Percentiles rank a stretch among this genome's conserved stretches.
Conservation (phyloP, 345 rosid species). For the Pistacia integerrima region DNA sequence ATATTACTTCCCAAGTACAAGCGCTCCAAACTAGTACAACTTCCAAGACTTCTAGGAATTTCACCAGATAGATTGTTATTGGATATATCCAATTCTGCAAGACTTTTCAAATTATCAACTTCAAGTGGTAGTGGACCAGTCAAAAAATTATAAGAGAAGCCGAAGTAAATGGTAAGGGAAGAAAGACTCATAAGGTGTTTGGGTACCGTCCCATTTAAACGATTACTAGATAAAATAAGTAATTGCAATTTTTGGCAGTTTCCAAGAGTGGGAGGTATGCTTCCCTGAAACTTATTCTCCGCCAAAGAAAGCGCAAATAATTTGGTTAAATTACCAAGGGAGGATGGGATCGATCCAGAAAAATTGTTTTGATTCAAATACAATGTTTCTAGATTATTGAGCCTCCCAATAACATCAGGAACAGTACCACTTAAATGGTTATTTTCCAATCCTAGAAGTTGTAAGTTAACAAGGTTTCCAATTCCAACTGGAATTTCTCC, state of each 20-base stretch:
- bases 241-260: too few species aligned
- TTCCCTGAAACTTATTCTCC: too few species aligned
- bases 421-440: slow-evolving; percentile 13
- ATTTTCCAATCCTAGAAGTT: not conserved
- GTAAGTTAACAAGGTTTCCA: too few species aligned
- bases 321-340: too few species aligned
- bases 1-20: slow-evolving; percentile 3
- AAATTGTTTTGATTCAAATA: not conserved
- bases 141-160: too few species aligned
- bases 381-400: slow-evolving; percentile 1
- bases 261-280: too few species aligned
- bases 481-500: too few species aligned
- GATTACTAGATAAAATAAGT: too few species aligned
- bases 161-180: too few species aligned
- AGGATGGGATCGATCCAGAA: not conserved
- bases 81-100: not conserved
- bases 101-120: not conserved
- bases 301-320: too few species aligned
- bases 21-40: slow-evolving; percentile 12
- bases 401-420: slow-evolving; percentile 12
- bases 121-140: not conserved
- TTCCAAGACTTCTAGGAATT: slow-evolving; percentile 15
- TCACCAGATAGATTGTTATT: slow-evolving; percentile 25
- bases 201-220: too few species aligned
- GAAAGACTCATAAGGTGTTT: too few species aligned